Conservation (phyloP, 257 asterid genomes). For the Solanum neorickii region DNA sequence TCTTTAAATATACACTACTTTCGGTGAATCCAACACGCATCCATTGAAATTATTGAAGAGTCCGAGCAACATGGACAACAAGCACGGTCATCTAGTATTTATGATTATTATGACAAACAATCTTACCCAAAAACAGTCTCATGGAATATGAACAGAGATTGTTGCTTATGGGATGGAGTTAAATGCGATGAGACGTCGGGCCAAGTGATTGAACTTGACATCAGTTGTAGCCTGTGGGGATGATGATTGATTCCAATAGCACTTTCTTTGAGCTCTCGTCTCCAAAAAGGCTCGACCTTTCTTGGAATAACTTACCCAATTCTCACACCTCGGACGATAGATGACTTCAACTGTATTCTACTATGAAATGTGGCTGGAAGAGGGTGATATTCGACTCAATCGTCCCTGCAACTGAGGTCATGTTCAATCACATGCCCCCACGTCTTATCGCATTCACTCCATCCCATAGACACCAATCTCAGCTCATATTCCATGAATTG, state of each 20-base stretch:
- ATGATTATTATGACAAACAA: not conserved
- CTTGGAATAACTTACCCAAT: constrained; percentile 6
- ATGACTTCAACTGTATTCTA: not conserved
- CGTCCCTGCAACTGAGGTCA: constrained; percentile 9
- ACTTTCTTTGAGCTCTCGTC: not conserved
- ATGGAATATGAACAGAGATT: constrained; percentile 1
- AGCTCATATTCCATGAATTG: constrained; percentile 1
- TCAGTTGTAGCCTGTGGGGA: constrained; percentile 4
- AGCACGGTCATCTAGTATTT: not conserved
- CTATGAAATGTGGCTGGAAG: not conserved
- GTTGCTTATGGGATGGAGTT: constrained; percentile 17
- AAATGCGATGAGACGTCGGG: not conserved
- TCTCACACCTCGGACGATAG: not conserved
- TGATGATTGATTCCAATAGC: not conserved
- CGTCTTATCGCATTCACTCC: constrained; percentile 2
- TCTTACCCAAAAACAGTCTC: not conserved
- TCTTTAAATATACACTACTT: no score
- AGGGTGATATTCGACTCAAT: constrained; percentile 1
- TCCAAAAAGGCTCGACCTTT: constrained; percentile 4
- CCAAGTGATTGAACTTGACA: constrained; percentile 12
- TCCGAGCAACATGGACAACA: not conserved
- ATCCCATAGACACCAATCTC: constrained; percentile 8
- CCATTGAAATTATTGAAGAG: no score
- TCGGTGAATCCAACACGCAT: no score
- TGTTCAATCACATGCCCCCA: constrained; percentile 7